These are phyloP conservation scores for Zygotorulaspora chibaensis DNA, from an alignment of 805 yeast species.

Conservation along the genomic window DNA sequence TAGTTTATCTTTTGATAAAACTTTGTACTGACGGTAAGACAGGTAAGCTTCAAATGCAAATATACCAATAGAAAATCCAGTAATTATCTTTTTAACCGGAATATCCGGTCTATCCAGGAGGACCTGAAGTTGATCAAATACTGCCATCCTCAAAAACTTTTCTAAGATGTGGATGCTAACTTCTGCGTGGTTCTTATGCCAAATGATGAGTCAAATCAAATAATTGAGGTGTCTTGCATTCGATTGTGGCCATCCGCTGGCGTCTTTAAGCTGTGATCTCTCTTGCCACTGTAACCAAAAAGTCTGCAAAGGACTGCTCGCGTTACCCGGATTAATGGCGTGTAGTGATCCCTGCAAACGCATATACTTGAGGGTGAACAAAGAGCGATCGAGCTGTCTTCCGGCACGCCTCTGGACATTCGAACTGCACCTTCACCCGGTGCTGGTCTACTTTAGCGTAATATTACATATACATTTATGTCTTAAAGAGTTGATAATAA, in stretches of 20 bases:
- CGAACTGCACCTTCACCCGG: no score
- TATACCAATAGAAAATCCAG: conserved; percentile 72
- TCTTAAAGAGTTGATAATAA: not conserved
- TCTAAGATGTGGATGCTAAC: not conserved
- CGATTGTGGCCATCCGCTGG: not conserved
- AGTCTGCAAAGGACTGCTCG: no score
- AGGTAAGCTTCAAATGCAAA: conserved; percentile 71
- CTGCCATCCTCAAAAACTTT: conserved; percentile 6
- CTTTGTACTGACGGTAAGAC: conserved; percentile 70
- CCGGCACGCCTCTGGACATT: no score
- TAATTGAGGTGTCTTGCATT: no score
- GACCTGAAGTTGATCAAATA: conserved; percentile 37
- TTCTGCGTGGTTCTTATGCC: not conserved
- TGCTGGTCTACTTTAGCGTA: no score
- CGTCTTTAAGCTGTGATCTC: not conserved
- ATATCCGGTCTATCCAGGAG: conserved; percentile 62
- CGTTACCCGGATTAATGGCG: no score
- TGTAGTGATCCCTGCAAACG: no score
- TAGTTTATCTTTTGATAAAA: conserved; percentile 48
- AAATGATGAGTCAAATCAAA: no score
- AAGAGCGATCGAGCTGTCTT: no score
- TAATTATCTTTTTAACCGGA: conserved; percentile 74
- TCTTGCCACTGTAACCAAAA: not conserved
- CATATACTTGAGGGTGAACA: no score
- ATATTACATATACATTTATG: not conserved